A percentile compares a stretch with the other conserved stretches of the same genome.
Conservation (phyloP, 1,139 yeast genomes). For the Scheffersomyces illinoinensis region DNA sequence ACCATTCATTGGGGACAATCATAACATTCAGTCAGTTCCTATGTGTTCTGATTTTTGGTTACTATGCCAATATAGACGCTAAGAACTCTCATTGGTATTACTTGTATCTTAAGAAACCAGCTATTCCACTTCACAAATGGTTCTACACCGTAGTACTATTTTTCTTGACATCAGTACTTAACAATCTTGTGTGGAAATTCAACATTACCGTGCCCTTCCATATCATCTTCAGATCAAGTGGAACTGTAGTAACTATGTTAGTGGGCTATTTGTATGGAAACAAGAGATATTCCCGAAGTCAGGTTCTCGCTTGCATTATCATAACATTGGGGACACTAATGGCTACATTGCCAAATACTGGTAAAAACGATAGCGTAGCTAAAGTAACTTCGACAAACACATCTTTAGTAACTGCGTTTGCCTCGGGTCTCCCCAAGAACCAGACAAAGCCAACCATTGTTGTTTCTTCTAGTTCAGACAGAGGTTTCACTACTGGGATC, state of each 20-base stretch:
- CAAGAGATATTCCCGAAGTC: constrained; percentile 46
- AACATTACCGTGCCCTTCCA: constrained; percentile 67
- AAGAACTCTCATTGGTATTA: constrained; percentile 16
- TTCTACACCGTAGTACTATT: constrained; percentile 50
- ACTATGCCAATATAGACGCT: constrained; percentile 29
- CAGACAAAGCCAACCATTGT: neutral
- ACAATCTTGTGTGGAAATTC: constrained; percentile 59
- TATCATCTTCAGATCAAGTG: constrained; percentile 65
- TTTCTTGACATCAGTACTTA: constrained; percentile 53
- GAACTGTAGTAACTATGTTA: constrained; percentile 62
- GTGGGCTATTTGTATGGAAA: constrained; percentile 51
- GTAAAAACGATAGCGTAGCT: neutral
- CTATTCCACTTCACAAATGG: constrained; percentile 53
- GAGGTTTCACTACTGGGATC: constrained; percentile 41
- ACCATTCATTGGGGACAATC: constrained; percentile 37
- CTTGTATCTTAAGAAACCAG: constrained; percentile 29
- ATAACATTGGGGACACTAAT: constrained; percentile 59
- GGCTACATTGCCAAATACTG: constrained; percentile 37
- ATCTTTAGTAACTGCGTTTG: neutral
- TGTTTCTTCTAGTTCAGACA: constrained; percentile 2
- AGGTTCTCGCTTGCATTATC: constrained; percentile 51
- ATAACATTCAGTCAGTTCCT: constrained; percentile 65
- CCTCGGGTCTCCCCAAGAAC: neutral
- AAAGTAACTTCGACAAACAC: neutral
- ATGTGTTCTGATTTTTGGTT: constrained; percentile 51